Base-by-base conservation (phyloP, 2,329 filamentous ascomycete species). In the Trichoderma guizhouense region DNA sequence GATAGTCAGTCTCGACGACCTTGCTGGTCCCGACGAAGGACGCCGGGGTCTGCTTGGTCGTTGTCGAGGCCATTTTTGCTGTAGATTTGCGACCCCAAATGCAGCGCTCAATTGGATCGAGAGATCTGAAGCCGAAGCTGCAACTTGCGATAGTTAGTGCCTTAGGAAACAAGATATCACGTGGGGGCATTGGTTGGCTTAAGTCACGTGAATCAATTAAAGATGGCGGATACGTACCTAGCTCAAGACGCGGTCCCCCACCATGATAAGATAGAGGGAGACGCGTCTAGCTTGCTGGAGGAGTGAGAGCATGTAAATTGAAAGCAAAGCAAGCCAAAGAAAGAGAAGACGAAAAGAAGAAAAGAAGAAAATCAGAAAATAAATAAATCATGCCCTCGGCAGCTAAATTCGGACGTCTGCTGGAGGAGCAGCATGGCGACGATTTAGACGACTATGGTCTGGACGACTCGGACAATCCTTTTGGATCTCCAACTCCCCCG, bases 1-100 rank as follows among this genome's bases (percentile, higher is more conserved):
- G 95, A 82, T 93, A 98, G 73, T 96, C 91, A 78, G 93, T 93
- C 81, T 91, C 87, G 77, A 94, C 85, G 80, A 90, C 88, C 89
- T 96, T 97, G 81, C 92, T 91, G 72, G 81, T 78, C 72, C 81
- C 82, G 71, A 80, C 77, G 74, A 78, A 83, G 67, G 82, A 79
- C 72, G 79, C 72, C 51, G 75, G 74, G 69, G 78, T 74, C 77
- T 81, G 80, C 76, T 82, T 83, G 73, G 78, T 81, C 77, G 78
- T 77, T 74, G 76, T 81, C 73, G 82, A 80, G 74, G 80, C 80
- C 82, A 83, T 83, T 76, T 73, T 82, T 76, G 69, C 65, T 74
- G 72, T 78, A 71, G 73, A 74, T 58, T 76, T 61, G 66, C 66
- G 34, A 74, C 75, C 77, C 77, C 71, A 75, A 74, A 75, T 73